A percentile compares a stretch with the other conserved stretches of the same genome.
phyloP scores from a whole-genome alignment of 352 stramenopile genomes.

The Phytophthora lateralis region DNA sequence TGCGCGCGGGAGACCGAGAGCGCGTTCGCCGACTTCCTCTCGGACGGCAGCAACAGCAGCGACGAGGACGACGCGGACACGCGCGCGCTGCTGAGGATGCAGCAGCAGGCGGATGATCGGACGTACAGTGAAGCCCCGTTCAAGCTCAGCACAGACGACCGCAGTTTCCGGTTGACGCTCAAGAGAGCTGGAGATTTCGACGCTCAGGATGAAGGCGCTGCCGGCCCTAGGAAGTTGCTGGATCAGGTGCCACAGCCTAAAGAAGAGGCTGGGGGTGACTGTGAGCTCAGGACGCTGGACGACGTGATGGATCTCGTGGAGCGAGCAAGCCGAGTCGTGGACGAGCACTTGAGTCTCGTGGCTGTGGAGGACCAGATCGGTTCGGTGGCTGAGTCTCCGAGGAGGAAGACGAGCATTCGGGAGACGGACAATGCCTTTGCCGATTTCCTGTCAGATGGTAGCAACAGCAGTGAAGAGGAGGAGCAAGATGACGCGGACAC shows the following conservation, averaged over 20 bases:
- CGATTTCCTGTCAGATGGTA: constrained; percentile 50
- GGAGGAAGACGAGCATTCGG: constrained; percentile 13
- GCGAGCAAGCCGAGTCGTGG: constrained; percentile 3
- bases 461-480: constrained; percentile 29
- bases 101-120: constrained; percentile 55
- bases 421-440: constrained; percentile 30
- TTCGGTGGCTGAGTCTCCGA: background rate
- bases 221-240: background rate
- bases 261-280: background rate
- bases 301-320: constrained; percentile 18
- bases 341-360: background rate
- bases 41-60: constrained; percentile 30
- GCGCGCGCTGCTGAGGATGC: constrained; percentile 40
- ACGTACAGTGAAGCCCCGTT: constrained; percentile 42
- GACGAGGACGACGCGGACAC: constrained; percentile 41
- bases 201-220: background rate
- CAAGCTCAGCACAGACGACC: constrained; percentile 13
- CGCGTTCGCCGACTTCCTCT: constrained; percentile 51
- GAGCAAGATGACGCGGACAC: constrained; percentile 39
- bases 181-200: background rate
- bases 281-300: constrained; percentile 1
- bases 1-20: constrained; percentile 6
- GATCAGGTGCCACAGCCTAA: background rate
- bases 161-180: constrained; percentile 11
- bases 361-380: background rate